Evolutionary conservation across 2,329 filamentous ascomycete species (phyloP), one percentile per base, ranked within the genome.

Genomic region (Trichoderma koningii): DNA sequence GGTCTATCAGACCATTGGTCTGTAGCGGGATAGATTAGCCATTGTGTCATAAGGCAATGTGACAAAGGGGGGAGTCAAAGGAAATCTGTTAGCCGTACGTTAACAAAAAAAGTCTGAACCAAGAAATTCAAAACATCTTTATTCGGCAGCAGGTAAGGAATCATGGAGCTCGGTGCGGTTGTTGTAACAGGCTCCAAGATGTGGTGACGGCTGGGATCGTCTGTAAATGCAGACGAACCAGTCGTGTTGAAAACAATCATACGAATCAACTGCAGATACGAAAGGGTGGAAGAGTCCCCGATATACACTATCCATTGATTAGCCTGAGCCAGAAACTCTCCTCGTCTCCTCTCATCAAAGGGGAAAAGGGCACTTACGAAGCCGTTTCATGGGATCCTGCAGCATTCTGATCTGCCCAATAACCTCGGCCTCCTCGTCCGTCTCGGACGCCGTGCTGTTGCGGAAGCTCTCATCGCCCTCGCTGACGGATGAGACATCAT

Each of bases 201-300:
- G 64, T 82, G 83, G 69, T 87, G 84, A 53, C 84, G 79, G 59
- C 79, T 78, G 17, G 83, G 83, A 69, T 87, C 86, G 57, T 77
- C 72, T 1, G 85, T 88, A 69, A 89, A 89, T 0, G 79, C 74
- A 3, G 85, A 88, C 0, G 76, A 71, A 0, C 86, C 86, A 19
- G 78, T 79, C 34, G 80, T 79, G 9, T 76, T 82, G 68, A 85
- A 82, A 5, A 89, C 85, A 68, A 88, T 82, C 75, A 84, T 83
- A 10, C 86, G 83, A 19, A 89, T 81, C 51, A 86, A 76, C 64
- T 88, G 83, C 3, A 89, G 76, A 69, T 85, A 88, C 0, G 86
- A 86, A 6, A 88, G 76, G 0, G 84, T 85, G 0, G 85, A 85
- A 2, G 87, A 85, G 68, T 88, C 84, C n/a, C 87, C 86, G 66